Base-by-base conservation (phyloP, 2,329 filamentous ascomycete species). In the Myriosclerotinia scirpicola region DNA sequence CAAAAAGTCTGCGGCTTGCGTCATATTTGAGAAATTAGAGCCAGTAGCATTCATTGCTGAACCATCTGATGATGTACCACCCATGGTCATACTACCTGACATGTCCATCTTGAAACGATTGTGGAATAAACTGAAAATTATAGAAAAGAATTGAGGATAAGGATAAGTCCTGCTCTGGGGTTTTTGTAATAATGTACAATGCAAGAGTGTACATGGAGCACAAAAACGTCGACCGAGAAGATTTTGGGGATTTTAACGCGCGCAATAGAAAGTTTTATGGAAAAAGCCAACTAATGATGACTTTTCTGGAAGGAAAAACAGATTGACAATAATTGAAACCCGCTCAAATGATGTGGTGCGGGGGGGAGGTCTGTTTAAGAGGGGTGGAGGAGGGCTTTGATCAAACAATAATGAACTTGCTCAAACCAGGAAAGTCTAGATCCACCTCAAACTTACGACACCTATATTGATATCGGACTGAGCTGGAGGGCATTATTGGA, bases 21-120 rank as follows among this genome's bases (percentile, higher is more conserved):
- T 78, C 8, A 64, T 65, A 48, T 79, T 78, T 7, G 77, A 75
- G 55, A 79, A 77, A 59, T 79, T 74, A n/a, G 79, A 69, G 9
- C 77, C 78, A 2, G 72, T 71, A 44, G 75, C 69, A 48, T 74
- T 76, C 22, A 79, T 69, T 38, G 74, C 66, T 1, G 69, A 64
- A 52, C 61, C 61, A 54, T 69, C 68, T 52, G 68, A 50, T 36
- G 71, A 66, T 30, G 69, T 69, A 8, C 72, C 71, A 40, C 71
- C 72, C 71, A 72, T 72, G 54, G 46, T 63, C 70, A 71, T 71
- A 15, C 48, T 44, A 58, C 50, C 52, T 46, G 58, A 55, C 71
- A 70, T 71, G 54, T 70, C 67, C 69, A 71, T 71, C 26, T 61
- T 67, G 62, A 38, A 26, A 30, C 22, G n/a, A 53, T 12, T 9